Conservation (phyloP, 1,284 basidiomycete genomes). For the Heterobasidion parviporum region DNA sequence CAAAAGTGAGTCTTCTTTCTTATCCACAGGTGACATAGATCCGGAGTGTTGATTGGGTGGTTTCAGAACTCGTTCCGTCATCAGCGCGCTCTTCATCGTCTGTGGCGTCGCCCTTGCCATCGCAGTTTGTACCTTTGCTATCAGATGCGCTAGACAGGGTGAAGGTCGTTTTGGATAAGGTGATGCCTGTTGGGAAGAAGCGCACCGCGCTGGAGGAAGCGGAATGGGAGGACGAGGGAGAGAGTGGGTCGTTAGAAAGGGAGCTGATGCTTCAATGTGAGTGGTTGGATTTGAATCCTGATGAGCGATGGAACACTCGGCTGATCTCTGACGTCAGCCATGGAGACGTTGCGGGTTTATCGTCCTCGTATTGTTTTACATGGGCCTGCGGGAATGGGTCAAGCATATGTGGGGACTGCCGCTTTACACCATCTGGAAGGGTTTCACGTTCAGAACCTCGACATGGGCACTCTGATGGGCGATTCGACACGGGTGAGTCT, state of each 20-base stretch:
- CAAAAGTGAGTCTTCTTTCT: slow-evolving; percentile 61
- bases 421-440: slow-evolving; percentile 93
- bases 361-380: slow-evolving; percentile 85
- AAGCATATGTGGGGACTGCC: slow-evolving; percentile 84
- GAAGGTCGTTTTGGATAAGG: slow-evolving; percentile 60
- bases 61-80: slow-evolving; percentile 83
- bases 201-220: slow-evolving; percentile 88
- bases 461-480: slow-evolving; percentile 82
- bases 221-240: slow-evolving; percentile 76
- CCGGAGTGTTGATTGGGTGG: slow-evolving; percentile 2
- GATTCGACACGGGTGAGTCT: slow-evolving; percentile 78
- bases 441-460: slow-evolving; percentile 90
- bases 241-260: slow-evolving; percentile 69
- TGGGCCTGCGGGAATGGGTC: slow-evolving; percentile 85
- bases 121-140: slow-evolving; percentile 82
- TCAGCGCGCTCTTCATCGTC: slow-evolving; percentile 88
- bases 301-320: slow-evolving; percentile 6
- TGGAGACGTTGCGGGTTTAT: slow-evolving; percentile 88
- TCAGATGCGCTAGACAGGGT: slow-evolving; percentile 61
- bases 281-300: slow-evolving; percentile 16
- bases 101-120: slow-evolving; percentile 76
- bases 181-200: slow-evolving; percentile 69
- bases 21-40: neutral
- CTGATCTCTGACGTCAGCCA: slow-evolving; percentile 41
- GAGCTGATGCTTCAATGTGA: slow-evolving; percentile 83